Conservation (phyloP, 495 filamentous ascomycete genomes). For the Aspergillus taichungensis region DNA sequence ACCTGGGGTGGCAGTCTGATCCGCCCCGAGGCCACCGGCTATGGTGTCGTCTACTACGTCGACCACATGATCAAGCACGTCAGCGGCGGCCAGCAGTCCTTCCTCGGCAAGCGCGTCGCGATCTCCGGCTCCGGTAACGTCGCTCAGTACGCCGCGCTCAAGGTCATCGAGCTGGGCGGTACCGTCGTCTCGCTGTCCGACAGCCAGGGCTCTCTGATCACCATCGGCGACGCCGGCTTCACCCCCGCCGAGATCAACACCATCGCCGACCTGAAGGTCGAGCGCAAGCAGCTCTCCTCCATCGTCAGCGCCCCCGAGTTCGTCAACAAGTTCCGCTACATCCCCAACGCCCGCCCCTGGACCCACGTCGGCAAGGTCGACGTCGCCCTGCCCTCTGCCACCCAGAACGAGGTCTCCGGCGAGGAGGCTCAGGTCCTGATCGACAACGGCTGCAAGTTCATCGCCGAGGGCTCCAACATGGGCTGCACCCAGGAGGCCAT, state of each 20-base stretch:
- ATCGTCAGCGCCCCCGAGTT: conserved; percentile 42
- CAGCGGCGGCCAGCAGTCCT: conserved; percentile 68
- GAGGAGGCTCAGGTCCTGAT: conserved; percentile 83
- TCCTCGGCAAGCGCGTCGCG: conserved; percentile 87
- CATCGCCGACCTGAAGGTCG: conserved; percentile 79
- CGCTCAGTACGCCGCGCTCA: conserved; percentile 94
- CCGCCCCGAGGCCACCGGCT: conserved; percentile 94
- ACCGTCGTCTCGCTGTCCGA: conserved; percentile 92
- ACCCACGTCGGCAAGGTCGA: conserved; percentile 79
- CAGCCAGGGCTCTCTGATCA: conserved; percentile 75
- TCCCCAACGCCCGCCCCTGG: conserved; percentile 86
- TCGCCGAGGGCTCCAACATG: conserved; percentile 98
- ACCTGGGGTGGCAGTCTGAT: conserved; percentile 92
- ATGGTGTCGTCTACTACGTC: conserved; percentile 96
- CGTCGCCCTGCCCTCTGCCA: conserved; percentile 84
- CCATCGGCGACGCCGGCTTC: conserved; percentile 56
- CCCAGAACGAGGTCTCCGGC: conserved; percentile 91
- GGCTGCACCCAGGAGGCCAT: conserved; percentile 95
- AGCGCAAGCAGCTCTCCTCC: conserved; percentile 70
- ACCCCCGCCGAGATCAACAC: conserved; percentile 63
- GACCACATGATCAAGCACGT: conserved; percentile 91
- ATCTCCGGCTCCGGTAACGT: conserved; percentile 98
- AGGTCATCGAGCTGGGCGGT: conserved; percentile 91
- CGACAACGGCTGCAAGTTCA: conserved; percentile 66
- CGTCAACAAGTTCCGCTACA: conserved; percentile 72